Base-by-base conservation (phyloP, 306 rosid genomes). In the Ochetophila trinervis region DNA sequence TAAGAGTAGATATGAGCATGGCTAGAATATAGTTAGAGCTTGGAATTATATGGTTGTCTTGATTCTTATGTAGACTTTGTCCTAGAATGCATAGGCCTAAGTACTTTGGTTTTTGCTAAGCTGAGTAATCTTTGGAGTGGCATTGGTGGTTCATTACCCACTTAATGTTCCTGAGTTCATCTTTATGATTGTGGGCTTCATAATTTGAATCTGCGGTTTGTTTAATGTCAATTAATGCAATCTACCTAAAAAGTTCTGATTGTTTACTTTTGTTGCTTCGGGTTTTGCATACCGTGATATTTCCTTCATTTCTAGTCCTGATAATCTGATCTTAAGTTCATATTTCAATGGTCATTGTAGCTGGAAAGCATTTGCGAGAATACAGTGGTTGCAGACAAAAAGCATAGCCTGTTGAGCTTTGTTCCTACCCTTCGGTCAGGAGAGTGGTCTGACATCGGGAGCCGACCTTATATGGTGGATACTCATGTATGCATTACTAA, bases 371-470 rank as follows among this genome's bases (percentile, higher is more conserved):
- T 94, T 71, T 80, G 86, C 42, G 99, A 94, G 80, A 84, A 94
- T 40, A 34, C 87, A 34, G 90, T 76, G 62, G 80, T 66, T 70
- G 71, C 67, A n/a, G 95, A 90, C 34, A 79, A 61, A 57, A 91
- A 73, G 24, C 95, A 84, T 71, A 85, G 73, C 37, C 62, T 49
- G 63, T 24, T 76, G 36, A 67, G 75, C 66, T 86, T 83, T 63
- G 79, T 75, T 54, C 97, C 95, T 20, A 17, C 70, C 57, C 87
- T 94, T 74, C 81, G 96, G 60, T 88, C 96, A 8, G 99, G 99
- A 49, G 99, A 90, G 73, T 94, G 96, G 90, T 90, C 97, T 48
- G 88, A 94, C 68, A 94, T 88, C 17, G 97, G 99, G 36, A 63
- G 65, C 16, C 97, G 97, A 37, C 42, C 79, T 37, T 47, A 70